These are phyloP conservation scores for Ilyonectria sp. DNA, from an alignment of 2,329 filamentous ascomycete species.

Conservation along the genomic window DNA sequence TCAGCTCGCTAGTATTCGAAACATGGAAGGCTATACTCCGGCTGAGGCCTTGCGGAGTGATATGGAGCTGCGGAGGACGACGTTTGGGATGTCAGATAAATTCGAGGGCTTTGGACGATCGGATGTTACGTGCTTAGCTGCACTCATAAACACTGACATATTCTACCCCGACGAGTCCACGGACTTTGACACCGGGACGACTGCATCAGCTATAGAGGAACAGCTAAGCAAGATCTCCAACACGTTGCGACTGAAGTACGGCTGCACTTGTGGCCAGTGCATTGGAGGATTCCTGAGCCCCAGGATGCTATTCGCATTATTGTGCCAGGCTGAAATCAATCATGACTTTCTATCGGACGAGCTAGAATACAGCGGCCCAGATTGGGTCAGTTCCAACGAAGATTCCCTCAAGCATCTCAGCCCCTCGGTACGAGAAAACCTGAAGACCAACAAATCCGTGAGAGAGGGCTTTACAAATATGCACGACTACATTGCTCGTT, in stretches of 20 bases:
- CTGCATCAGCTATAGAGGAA: not conserved
- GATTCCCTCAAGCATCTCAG: not conserved
- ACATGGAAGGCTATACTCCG: conserved; percentile 18
- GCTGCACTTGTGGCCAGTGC: conserved; percentile 25
- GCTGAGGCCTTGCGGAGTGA: not conserved
- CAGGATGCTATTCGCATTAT: conserved; percentile 1
- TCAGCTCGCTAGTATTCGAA: not conserved
- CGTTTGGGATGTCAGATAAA: not conserved
- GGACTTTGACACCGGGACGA: not conserved
- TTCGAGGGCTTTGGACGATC: conserved; percentile 3
- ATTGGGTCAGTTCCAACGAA: not conserved
- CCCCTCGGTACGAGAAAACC: not conserved
- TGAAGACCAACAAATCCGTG: not conserved
- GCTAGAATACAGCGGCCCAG: not conserved
- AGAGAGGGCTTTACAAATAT: conserved; percentile 8
- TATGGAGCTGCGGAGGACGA: conserved; percentile 10
- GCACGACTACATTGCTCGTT: not conserved
- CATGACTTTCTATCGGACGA: not conserved
- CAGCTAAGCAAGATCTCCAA: not conserved
- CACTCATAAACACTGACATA: not conserved
- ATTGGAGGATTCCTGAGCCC: conserved; percentile 22
- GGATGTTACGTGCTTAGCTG: not conserved
- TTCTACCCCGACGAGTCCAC: not conserved
- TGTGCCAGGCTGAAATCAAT: conserved; percentile 2
- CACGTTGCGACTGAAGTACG: conserved; percentile 5